Conservation (phyloP, 371 early-diverging fungal species). For the Actinomucor elegans region DNA sequence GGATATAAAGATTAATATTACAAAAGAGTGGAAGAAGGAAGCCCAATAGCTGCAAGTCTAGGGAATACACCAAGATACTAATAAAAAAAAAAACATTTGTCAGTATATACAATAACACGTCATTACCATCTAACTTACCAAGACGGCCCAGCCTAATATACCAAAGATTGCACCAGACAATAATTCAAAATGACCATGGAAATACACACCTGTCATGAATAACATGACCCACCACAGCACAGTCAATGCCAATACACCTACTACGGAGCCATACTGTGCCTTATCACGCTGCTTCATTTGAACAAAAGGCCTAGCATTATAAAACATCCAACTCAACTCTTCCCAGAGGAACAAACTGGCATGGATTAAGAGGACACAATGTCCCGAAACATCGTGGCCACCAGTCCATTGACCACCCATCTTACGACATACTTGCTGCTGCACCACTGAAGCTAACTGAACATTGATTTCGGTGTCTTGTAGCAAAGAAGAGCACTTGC, state of each 20-base stretch:
- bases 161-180: slow-evolving; percentile 71
- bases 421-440: slow-evolving; percentile 51
- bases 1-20: too few species aligned
- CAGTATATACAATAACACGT: background rate
- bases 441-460: slow-evolving; percentile 17
- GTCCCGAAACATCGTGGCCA: slow-evolving; percentile 87
- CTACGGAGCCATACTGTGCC: slow-evolving; percentile 33
- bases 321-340: slow-evolving; percentile 53
- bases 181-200: slow-evolving; percentile 77
- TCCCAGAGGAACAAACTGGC: slow-evolving; percentile 79
- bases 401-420: slow-evolving; percentile 77
- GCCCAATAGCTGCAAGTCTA: slow-evolving; percentile 20
- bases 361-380: slow-evolving; percentile 86
- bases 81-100: background rate
- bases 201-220: slow-evolving; percentile 76
- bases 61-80: slow-evolving; percentile 46
- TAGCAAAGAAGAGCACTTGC: slow-evolving; percentile 42
- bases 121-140: slow-evolving; percentile 32
- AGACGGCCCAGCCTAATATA: slow-evolving; percentile 63
- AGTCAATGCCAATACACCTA: slow-evolving; percentile 34
- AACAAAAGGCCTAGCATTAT: slow-evolving; percentile 22
- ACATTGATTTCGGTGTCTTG: slow-evolving; percentile 10
- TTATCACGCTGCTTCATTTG: slow-evolving; percentile 12
- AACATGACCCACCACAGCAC: slow-evolving; percentile 77
- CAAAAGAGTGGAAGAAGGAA: slow-evolving; percentile 15